phyloP scores from a whole-genome alignment of 2,329 filamentous ascomycete species.

The Colletotrichum sp. region DNA sequence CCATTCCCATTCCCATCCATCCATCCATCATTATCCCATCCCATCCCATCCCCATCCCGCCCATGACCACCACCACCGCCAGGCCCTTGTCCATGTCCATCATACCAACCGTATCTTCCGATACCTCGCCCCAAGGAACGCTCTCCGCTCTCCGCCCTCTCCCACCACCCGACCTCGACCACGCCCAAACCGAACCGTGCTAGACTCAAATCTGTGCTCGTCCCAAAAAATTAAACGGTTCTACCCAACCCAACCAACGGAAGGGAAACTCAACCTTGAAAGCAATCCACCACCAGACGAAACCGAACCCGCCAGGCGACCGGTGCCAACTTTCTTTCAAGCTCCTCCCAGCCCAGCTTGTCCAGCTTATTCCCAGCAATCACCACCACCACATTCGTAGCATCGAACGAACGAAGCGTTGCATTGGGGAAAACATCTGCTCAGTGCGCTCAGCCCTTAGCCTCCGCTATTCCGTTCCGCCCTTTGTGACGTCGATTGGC shows the following conservation, averaged over 20 bases:
- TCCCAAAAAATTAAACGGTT: not conserved
- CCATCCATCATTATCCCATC: not conserved
- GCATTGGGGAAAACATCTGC: not conserved
- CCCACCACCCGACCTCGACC: not conserved
- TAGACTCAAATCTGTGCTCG: not conserved
- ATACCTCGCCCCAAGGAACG: not conserved
- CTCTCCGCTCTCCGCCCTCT: not conserved
- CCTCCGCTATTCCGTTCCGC: not conserved
- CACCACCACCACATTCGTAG: not conserved
- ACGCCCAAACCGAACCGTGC: not conserved
- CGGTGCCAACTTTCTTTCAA: conserved; percentile 19
- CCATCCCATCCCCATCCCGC: not conserved
- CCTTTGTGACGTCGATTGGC: conserved; percentile 18
- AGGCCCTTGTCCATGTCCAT: not conserved
- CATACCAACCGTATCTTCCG: not conserved
- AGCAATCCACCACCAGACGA: not conserved
- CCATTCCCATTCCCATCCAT: not conserved
- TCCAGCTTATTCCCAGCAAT: not conserved
- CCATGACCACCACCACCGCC: not conserved
- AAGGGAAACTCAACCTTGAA: not conserved
- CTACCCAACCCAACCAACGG: not conserved
- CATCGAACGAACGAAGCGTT: not conserved
- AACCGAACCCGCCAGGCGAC: conserved; percentile 7
- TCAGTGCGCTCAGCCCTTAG: conserved; percentile 1
- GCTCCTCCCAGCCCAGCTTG: not conserved